Evolutionary conservation across 495 filamentous ascomycete species (phyloP), one percentile per base, ranked within the genome.

Genomic region (Aspergillus coremiiformis): DNA sequence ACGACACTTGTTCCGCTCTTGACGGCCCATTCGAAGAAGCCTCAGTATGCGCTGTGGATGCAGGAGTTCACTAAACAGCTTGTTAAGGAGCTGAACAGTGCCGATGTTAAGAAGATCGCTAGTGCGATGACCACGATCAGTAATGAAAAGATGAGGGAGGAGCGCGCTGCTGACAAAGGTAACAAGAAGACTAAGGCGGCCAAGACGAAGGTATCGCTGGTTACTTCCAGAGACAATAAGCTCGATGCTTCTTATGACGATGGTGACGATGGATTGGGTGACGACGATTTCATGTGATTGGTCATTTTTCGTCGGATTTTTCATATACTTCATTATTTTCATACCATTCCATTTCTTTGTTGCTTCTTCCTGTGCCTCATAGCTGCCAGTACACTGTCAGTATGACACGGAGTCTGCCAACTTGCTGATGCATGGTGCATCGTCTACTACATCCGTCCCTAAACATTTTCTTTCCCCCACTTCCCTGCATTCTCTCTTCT

Each of bases 61-160:
- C 88, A 91, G 67, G 94, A 97, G 60, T 94, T 97, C 64, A 66
- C 79, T 21, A 95, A 93, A 74, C 82, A 86, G 62, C 74, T 99
- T 15, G 81, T 82, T 56, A 93, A 90, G 73, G 94, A 97, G 42
- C 70, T 97, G 51, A 80, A 85, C 8, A 92, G 86, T 62, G 83
- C 88, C 49, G 89, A 97, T 70, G 90, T 96, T 64, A 95, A 95
- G 82, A 96, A 96, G 78, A 80, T 96, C 51, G 81, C 89, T 3
- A 92, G 84, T 71, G 79, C 80, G 24, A 68, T 97, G 62, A 92
- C 90, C 19, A 84, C 86, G 10, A 75, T 95, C 44, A 78, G 87
- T 60, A 99, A 99, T 63, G 94, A 99, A 81, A 96, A 93, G 80
- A 88, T 96, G 89, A 94, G 89, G 76, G 93, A 96, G 71, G 94